Evolutionary conservation across 495 filamentous ascomycete species (phyloP), one percentile per base, ranked within the genome.

Genomic region (Cercophora sp.): DNA sequence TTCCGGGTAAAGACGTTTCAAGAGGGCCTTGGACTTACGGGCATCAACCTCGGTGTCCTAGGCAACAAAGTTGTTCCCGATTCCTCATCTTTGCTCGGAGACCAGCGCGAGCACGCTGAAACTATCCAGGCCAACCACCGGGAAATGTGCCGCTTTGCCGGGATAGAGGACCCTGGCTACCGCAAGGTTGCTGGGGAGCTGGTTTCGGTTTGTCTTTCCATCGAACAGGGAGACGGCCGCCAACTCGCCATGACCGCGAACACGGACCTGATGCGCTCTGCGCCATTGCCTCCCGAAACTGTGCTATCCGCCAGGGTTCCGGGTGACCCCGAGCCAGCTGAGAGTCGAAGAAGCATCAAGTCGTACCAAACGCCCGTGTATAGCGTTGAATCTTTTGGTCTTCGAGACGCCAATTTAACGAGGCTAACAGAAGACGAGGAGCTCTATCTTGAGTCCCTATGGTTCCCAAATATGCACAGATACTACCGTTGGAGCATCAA

Each of bases 21-120:
- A 26, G 55, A 58, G 22, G 51, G 55, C 1, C 50, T 58, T 5
- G 46, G 19, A 0, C 36, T 56, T 2, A 50, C 37, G 2, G 40
- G 27, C 11, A 23, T 48, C 29, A 47, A 41, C 24, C 32, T 57
- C 2, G 48, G 41, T 16, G 23, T 34, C 9, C 13, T 45, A 8
- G 24, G 37, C 11, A 23, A 46, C 11, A 51, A 69, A 55, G 62
- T 69, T 29, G 64, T 67, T 23, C 56, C 63, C 3, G 61, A 65
- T 36, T 46, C 39, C 32, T 67, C 65, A n/a, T 65, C 64, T 13
- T 43, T 41, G 34, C 42, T 69, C 19, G 61, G 58, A 25, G 52
- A 61, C 42, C 19, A 50, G 22, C 39, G 50, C 9, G 64, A 67
- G 29, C 51, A 22, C n/a, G 57, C 56, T 19, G 58, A 65, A 35